These are phyloP conservation scores for Tolypocladium capitatum DNA, from an alignment of 2,329 filamentous ascomycete genomes.

Conservation along the genomic window DNA sequence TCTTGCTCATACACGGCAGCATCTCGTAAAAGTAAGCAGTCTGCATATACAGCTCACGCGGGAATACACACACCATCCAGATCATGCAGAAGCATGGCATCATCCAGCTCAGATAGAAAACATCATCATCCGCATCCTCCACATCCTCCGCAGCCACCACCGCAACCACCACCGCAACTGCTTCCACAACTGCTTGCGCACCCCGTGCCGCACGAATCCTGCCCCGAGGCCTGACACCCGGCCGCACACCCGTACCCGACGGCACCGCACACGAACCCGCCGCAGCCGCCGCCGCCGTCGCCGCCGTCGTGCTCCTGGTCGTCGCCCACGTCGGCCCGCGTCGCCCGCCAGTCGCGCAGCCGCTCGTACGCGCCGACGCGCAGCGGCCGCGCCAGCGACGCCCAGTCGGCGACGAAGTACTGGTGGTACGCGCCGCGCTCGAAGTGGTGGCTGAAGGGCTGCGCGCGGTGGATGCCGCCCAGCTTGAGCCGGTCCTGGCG, in stretches of 20 bases:
- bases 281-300: slow-evolving; percentile 6
- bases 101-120: too few relatives aligned
- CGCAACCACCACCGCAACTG: slow-evolving; percentile 3
- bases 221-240: slow-evolving; percentile 4
- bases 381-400: slow-evolving; percentile 5
- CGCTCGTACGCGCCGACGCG: slow-evolving; percentile 12
- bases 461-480: slow-evolving; percentile 28
- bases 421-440: slow-evolving; percentile 16
- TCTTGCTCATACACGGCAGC: too few relatives aligned
- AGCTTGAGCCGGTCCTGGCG: slow-evolving; percentile 20
- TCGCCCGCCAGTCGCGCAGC: slow-evolving; percentile 11
- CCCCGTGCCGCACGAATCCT: slow-evolving; percentile 10
- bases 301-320: background rate
- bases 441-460: slow-evolving; percentile 25
- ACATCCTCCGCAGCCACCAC: background rate
- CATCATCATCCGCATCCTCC: slow-evolving; percentile 7
- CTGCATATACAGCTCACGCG: too few relatives aligned
- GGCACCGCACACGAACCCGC: slow-evolving; percentile 8
- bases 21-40: too few relatives aligned
- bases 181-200: slow-evolving; percentile 8
- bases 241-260: slow-evolving; percentile 6
- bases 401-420: slow-evolving; percentile 17
- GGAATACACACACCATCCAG: too few relatives aligned
- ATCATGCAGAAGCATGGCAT: too few relatives aligned
- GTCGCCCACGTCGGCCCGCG: slow-evolving; percentile 5